phyloP scores from a whole-genome alignment of 1,139 yeast genomes.

The Eremothecium gossypii region DNA sequence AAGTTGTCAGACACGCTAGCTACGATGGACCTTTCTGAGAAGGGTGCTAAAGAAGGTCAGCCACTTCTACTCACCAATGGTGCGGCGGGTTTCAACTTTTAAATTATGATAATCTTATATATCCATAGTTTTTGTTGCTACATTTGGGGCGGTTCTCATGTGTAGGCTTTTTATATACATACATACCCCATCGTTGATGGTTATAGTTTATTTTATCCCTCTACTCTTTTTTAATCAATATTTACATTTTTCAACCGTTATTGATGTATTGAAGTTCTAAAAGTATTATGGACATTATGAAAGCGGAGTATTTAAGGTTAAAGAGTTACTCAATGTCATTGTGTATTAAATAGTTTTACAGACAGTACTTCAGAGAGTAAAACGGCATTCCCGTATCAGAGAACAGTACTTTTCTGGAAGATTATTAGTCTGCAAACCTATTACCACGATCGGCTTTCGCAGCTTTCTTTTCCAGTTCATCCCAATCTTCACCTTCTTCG shows the following conservation, averaged over 20 bases:
- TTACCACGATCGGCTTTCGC: slow-evolving; percentile 36
- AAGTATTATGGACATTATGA: too few species aligned
- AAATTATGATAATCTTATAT: too few species aligned
- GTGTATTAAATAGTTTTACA: background rate
- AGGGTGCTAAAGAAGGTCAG: slow-evolving; percentile 44
- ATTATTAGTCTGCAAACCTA: slow-evolving; percentile 21
- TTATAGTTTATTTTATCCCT: too few species aligned
- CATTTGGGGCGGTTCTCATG: too few species aligned
- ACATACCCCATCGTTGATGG: too few species aligned
- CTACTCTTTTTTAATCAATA: too few species aligned
- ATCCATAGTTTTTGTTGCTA: too few species aligned
- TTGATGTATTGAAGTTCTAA: too few species aligned
- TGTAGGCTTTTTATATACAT: too few species aligned
- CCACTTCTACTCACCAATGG: slow-evolving; percentile 62
- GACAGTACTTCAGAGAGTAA: background rate
- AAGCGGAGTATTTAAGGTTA: too few species aligned
- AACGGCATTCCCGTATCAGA: background rate
- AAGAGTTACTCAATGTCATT: too few species aligned
- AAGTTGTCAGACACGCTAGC: slow-evolving; percentile 64
- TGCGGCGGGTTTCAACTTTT: slow-evolving; percentile 17
- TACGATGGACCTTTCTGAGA: slow-evolving; percentile 55
- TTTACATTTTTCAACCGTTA: too few species aligned
- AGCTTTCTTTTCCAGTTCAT: slow-evolving; percentile 61
- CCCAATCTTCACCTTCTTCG: slow-evolving; percentile 67
- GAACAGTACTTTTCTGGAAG: background rate